Evolutionary conservation across 495 filamentous ascomycete genomes (phyloP), one percentile per base, ranked within the genome.

Genomic region (Saxispiralis lemnorum): DNA sequence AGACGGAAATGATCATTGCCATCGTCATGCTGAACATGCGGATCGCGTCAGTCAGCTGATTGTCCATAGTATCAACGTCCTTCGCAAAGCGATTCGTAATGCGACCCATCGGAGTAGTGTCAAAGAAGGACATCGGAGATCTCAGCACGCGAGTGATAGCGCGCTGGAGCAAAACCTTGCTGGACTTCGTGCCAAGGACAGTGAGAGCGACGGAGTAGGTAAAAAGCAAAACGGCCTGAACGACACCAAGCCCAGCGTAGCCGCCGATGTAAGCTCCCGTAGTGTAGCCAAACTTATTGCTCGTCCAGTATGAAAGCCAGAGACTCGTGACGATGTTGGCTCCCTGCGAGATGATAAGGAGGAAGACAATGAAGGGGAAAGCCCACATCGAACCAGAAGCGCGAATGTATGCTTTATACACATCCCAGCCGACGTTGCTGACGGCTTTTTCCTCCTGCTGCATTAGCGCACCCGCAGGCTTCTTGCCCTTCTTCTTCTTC

Each of bases 1-100:
- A 86, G 21, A 94, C 78, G 6, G 83, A 78, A 10, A 56, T 49
- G 38, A 70, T 68, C 56, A 79, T 83, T 2, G 75, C 75, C 48
- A 92, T 61, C 6, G 83, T 93, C 49, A 95, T 63, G 43, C 87
- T 76, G 63, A 89, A 97, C 73, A 94, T 92, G 46, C 89, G 73
- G 67, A 97, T 84, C 7, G 83, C 77, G 55, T 95, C 89, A 0
- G 79, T 78, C 7, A 95, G 66, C 35, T 28, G 21, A 58, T 93
- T 95, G 59, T 97, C 89, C 85, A 97, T 92, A 28, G 81, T 79
- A 53, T 93, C 81, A 36, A 95, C 78, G 59, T 97, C 89, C 53
- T 87, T 84, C 2, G 86, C 88, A 63, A 97, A 97, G 16, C 89
- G 81, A 56, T 96, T 97, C 7, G 85, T 89, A 56, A 97, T 94